A percentile compares a stretch with the other conserved stretches of the same genome.
Evolutionary conservation across 352 stramenopile species (phyloP).

Genomic region (Phytophthora fragariae): DNA sequence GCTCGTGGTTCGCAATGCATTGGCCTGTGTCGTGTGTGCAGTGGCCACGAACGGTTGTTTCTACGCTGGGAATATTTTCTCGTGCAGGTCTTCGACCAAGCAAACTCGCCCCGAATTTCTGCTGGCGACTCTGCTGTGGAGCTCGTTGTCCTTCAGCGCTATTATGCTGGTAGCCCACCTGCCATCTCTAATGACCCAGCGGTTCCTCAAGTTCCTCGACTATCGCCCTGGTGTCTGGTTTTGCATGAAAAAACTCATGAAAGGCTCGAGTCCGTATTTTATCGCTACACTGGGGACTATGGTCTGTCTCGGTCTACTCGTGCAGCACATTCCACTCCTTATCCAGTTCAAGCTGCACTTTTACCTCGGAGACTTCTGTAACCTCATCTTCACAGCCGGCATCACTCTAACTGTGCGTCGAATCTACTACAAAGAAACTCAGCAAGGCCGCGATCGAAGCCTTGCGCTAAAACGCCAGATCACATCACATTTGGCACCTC

Average conservation of each 20-base stretch:
- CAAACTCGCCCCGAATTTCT: constrained; percentile 20
- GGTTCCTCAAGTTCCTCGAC: neutral
- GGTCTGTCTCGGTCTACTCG: neutral
- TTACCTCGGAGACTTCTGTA: neutral
- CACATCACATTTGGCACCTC: neutral
- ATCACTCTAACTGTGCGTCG: neutral
- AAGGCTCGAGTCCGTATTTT: neutral
- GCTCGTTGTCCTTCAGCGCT: neutral
- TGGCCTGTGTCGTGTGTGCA: constrained; percentile 4
- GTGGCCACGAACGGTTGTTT: constrained; percentile 11
- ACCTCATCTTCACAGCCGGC: neutral
- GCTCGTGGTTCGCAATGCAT: constrained; percentile 9
- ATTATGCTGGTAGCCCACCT: constrained; percentile 9
- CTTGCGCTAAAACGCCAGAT: neutral
- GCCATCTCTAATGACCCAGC: neutral
- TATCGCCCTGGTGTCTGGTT: neutral
- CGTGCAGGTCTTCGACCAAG: constrained; percentile 6
- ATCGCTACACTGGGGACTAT: neutral
- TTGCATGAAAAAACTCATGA: neutral
- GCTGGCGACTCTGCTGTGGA: constrained; percentile 19
- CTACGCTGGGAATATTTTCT: constrained; percentile 22
- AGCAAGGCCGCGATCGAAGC: neutral
- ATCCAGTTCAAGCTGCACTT: constrained; percentile 1
- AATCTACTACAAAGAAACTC: neutral
- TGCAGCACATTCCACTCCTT: neutral